Evolutionary conservation across 2,329 filamentous ascomycete species (phyloP).

Genomic region (Pseudogymnoascus sp.): DNA sequence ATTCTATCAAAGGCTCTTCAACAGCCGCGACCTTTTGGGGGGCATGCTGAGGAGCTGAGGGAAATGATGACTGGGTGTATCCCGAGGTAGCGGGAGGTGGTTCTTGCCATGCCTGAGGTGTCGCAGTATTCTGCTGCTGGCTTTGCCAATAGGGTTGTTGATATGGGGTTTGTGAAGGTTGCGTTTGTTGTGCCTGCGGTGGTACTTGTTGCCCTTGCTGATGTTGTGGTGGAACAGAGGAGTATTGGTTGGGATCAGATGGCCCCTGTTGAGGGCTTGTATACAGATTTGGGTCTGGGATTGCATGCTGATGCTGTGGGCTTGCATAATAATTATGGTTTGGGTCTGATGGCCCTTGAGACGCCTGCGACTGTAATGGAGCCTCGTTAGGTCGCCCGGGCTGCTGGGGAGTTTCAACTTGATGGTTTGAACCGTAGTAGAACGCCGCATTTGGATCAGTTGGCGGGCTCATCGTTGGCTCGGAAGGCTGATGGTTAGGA

Average conservation of each 20-base stretch:
- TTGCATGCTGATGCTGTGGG: constrained; percentile 1
- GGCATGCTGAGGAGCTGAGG: constrained; percentile 54
- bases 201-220: constrained; percentile 25
- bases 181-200: constrained; percentile 14
- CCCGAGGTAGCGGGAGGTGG: constrained; percentile 34
- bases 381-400: constrained; percentile 9
- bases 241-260: constrained; percentile 13
- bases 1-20: constrained; percentile 74
- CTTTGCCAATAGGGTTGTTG: constrained; percentile 44
- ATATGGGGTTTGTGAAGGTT: constrained; percentile 17
- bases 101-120: constrained; percentile 33
- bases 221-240: constrained; percentile 17
- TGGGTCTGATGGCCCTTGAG: constrained; percentile 9
- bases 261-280: constrained; percentile 22
- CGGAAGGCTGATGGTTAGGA: constrained; percentile 27
- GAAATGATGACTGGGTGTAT: constrained; percentile 55
- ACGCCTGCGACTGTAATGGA: not conserved
- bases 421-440: constrained; percentile 40
- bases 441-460: constrained; percentile 48
- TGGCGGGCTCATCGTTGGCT: constrained; percentile 28
- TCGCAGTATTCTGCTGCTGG: constrained; percentile 33
- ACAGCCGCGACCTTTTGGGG: constrained; percentile 48
- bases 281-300: constrained; percentile 9
- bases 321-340: not conserved
- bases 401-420: constrained; percentile 21